Evolutionary conservation across 2,329 filamentous ascomycete species (phyloP).

Genomic region (Botrytis elliptica): DNA sequence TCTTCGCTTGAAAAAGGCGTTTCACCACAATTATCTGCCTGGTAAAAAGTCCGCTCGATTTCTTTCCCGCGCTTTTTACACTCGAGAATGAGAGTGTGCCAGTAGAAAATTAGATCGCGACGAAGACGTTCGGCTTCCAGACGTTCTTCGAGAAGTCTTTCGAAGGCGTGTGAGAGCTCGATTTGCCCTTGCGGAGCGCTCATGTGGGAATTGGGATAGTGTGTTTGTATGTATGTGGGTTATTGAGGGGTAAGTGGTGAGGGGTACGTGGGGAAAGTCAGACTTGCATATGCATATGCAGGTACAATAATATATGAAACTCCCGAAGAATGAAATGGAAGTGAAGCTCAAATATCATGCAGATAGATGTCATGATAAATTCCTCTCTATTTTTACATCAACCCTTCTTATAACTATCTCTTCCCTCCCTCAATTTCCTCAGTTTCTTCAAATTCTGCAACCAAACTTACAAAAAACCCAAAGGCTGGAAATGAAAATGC

Average conservation of each 20-base stretch:
- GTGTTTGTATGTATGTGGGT: neutral
- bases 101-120: constrained; percentile 11
- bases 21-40: constrained; percentile 4
- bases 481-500: constrained; percentile 5
- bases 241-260: neutral
- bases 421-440: neutral
- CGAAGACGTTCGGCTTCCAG: constrained; percentile 4
- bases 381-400: constrained; percentile 14
- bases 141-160: constrained; percentile 17
- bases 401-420: neutral
- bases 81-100: constrained; percentile 12
- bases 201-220: constrained; percentile 1
- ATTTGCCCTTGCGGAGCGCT: neutral
- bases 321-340: constrained; percentile 4
- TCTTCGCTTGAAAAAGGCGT: constrained; percentile 15
- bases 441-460: neutral
- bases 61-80: neutral
- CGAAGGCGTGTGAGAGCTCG: constrained; percentile 18
- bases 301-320: constrained; percentile 2
- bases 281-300: constrained; percentile 18
- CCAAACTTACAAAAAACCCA: neutral
- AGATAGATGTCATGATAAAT: neutral
- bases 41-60: neutral
- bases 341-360: neutral
- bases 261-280: constrained; percentile 7